Base-by-base conservation (phyloP, 78 protist genomes). In the Paratrimastix pyriformis region DNA sequence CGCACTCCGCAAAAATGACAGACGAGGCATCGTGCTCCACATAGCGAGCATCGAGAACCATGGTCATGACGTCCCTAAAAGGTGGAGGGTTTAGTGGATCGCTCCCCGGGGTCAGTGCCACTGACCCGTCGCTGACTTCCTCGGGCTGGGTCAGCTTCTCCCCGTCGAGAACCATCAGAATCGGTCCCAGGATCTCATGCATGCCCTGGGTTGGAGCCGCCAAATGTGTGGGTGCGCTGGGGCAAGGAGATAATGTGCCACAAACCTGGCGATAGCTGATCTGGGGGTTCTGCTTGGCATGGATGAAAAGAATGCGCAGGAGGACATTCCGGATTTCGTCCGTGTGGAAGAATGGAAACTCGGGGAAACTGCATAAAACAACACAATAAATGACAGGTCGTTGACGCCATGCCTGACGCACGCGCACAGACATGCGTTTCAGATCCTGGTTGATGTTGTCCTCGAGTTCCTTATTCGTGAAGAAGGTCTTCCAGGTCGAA, bases 121-220 rank as follows among this genome's bases (percentile, higher is more conserved):
- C n/a, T n/a, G n/a, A n/a, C n/a, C n/a, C n/a, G n/a, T n/a, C n/a
- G n/a, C n/a, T n/a, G n/a, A n/a, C n/a, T n/a, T n/a, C n/a, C n/a
- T n/a, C n/a, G n/a, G n/a, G n/a, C n/a, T n/a, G n/a, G n/a, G n/a
- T n/a, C n/a, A n/a, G n/a, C 74, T 11, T 37, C 8, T 84, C 88
- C 18, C 43, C 29, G 7, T 45, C 13, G 43, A 71, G 46, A 24
- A 86, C 13, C 69, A 59, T 73, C 30, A 77, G n/a, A 15, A 86
- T 72, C 32, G 90, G 90, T 35, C 87, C 90, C n/a, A 86, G 65
- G 30, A 86, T 52, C 45, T 86, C 90, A 74, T 86, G 86, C 90
- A 86, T 86, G 13, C 90, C 90, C n/a, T n/a, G n/a, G n/a, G n/a
- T n/a, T n/a, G n/a, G n/a, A n/a, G n/a, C n/a, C n/a, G n/a, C n/a